phyloP scores from a whole-genome alignment of 2,329 filamentous ascomycete genomes.

The Arthrobotrys megalospora region DNA sequence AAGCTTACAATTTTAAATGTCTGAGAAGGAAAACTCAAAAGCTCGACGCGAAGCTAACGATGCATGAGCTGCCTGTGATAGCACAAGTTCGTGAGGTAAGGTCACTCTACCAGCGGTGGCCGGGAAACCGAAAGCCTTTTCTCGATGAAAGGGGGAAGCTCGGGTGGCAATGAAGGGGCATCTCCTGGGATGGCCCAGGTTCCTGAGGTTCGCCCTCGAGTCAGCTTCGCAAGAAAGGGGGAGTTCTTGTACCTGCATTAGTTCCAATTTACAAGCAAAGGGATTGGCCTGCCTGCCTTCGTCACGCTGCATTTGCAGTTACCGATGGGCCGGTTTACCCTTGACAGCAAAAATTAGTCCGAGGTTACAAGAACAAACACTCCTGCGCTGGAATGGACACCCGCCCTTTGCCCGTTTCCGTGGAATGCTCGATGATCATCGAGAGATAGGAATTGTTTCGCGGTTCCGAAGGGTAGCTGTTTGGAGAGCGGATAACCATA shows the following conservation, averaged over 20 bases:
- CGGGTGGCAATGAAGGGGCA: constrained; percentile 50
- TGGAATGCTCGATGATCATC: constrained; percentile 45
- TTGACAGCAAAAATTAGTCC: constrained; percentile 26
- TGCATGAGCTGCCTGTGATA: constrained; percentile 47
- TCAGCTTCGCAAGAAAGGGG: constrained; percentile 41
- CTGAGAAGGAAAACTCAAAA: constrained; percentile 49
- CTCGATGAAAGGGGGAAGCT: constrained; percentile 53
- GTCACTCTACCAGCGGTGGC: constrained; percentile 33
- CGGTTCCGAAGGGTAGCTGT: constrained; percentile 31
- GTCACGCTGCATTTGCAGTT: constrained; percentile 54
- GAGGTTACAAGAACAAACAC: constrained; percentile 28
- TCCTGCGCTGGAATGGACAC: constrained; percentile 37
- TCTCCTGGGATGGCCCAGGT: constrained; percentile 46
- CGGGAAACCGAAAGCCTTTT: constrained; percentile 53
- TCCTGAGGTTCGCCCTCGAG: constrained; percentile 25
- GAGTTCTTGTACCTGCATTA: constrained; percentile 59
- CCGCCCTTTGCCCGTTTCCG: constrained; percentile 34
- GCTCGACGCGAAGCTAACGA: constrained; percentile 34
- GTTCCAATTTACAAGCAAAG: constrained; percentile 47
- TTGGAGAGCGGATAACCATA: constrained; percentile 29
- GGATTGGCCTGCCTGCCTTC: constrained; percentile 42
- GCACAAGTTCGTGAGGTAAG: constrained; percentile 35
- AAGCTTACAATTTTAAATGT: constrained; percentile 51
- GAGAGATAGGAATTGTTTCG: constrained; percentile 32
- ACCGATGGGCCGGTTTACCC: constrained; percentile 49